Evolutionary conservation across 2,329 filamentous ascomycete genomes (phyloP).

Genomic region (Teratosphaeria nubilosa): DNA sequence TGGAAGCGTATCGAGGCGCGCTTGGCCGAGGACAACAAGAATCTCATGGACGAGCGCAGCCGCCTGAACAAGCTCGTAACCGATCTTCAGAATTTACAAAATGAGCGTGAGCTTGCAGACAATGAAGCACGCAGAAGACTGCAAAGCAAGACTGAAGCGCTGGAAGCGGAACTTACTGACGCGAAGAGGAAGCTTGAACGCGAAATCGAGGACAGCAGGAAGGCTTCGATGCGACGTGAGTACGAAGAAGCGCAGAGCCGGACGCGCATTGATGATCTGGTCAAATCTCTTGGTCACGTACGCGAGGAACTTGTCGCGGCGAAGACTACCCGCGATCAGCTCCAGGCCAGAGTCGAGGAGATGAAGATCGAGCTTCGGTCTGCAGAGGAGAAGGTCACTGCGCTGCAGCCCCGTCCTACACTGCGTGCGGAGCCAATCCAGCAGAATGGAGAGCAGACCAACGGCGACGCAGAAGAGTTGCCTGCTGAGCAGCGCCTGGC

Average conservation of each 20-base stretch:
- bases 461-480: constrained; percentile 32
- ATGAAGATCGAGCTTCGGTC: constrained; percentile 77
- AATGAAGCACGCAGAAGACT: constrained; percentile 71
- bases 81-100: constrained; percentile 78
- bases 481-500: constrained; percentile 69
- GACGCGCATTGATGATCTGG: constrained; percentile 85
- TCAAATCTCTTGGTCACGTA: constrained; percentile 64
- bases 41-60: constrained; percentile 70
- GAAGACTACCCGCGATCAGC: constrained; percentile 80
- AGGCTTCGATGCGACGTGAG: constrained; percentile 72
- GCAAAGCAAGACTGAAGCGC: constrained; percentile 63
- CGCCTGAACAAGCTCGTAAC: constrained; percentile 73
- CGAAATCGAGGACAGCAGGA: constrained; percentile 76
- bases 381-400: constrained; percentile 75
- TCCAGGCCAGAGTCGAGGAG: constrained; percentile 82
- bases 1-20: constrained; percentile 91
- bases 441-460: constrained; percentile 23
- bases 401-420: constrained; percentile 70
- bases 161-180: constrained; percentile 68
- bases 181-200: constrained; percentile 75
- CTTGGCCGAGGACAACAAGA: constrained; percentile 79
- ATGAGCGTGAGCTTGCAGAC: constrained; percentile 80
- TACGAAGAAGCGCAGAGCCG: constrained; percentile 82
- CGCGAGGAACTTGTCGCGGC: constrained; percentile 78
- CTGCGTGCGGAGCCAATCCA: constrained; percentile 34